These are phyloP conservation scores for Tulasnella sp. DNA, from an alignment of 768 basidiomycete species.

Conservation along the genomic window DNA sequence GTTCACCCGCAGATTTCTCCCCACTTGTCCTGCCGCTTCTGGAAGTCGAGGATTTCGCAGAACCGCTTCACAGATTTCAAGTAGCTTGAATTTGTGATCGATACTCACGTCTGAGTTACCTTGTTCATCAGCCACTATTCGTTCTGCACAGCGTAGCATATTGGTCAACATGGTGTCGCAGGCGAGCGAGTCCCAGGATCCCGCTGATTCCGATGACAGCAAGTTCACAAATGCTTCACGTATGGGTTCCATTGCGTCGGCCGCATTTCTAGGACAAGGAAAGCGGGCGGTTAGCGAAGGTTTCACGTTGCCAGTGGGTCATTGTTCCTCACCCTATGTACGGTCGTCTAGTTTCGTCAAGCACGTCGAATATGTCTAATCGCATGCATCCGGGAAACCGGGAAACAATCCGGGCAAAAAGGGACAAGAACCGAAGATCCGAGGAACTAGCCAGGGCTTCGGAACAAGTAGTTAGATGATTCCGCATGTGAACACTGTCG, in stretches of 20 bases:
- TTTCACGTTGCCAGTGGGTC: too few relatives aligned
- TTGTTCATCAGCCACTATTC: background rate
- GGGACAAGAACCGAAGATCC: background rate
- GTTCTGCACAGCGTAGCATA: background rate
- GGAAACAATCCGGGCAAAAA: background rate
- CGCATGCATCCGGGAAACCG: background rate
- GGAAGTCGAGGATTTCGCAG: background rate
- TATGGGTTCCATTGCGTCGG: background rate
- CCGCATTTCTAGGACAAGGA: background rate
- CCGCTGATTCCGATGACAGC: background rate
- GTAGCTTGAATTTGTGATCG: background rate
- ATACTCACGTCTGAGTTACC: background rate
- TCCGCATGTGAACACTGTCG: conserved; percentile 32
- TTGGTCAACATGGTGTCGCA: background rate
- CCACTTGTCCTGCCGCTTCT: background rate
- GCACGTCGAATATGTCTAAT: conserved; percentile 33
- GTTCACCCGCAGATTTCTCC: background rate
- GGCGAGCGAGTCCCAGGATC: background rate
- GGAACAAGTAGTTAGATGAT: background rate
- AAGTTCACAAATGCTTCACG: background rate
- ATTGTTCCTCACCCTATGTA: background rate
- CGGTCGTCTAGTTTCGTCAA: background rate
- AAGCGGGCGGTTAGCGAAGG: background rate
- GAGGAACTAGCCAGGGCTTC: background rate
- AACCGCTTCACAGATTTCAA: background rate